Base-by-base conservation (phyloP, 371 early-diverging fungal species). In the Encephalitozoon hellem region DNA sequence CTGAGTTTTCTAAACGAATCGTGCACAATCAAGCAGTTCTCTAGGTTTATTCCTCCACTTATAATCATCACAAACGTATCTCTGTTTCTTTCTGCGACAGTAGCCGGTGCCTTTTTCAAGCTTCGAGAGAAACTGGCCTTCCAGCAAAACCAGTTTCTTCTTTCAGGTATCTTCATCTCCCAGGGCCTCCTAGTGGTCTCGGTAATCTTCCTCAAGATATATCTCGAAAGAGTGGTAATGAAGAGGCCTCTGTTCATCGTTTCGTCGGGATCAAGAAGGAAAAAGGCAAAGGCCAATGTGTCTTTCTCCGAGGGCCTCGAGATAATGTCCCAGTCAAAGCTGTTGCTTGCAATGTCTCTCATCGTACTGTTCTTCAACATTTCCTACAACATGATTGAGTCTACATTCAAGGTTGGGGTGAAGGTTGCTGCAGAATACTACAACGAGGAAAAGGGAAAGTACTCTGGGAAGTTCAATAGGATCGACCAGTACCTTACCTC, bases 331-430 rank as follows among this genome's bases (percentile, higher is more conserved):
- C 67, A 72, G 28, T 80, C 82, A 8, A 79, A 74, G 59, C 71
- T 86, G 21, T 49, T 83, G 6, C 67, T 84, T 15, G 51, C 77
- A n/a, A 80, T 84, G 49, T 83, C 81, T 53, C 15, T 76, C 15
- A 80, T 82, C 6, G 86, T 86, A 2, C 74, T 84, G 25, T 75
- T 73, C 25, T 86, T 81, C 66, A 83, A 80, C 64, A 77, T 84
- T 1, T 41, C 59, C 0, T 78, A 76, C 34, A 86, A 84, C 72
- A 64, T 84, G 55, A 67, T 80, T 49, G 86, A 86, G 55, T 52
- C 82, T 4, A 64, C 72, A 28, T 84, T 72, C 52, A 86, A 86
- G 41, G 55, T 52, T 6, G 76, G 72, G 11, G 65, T 81, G 0
- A 80, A 67, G 42, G 64, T 41, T 23, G 59, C 63, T 39, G 79